Evolutionary conservation across 2,329 filamentous ascomycete species (phyloP).

Genomic region (Penicillium occitanis): DNA sequence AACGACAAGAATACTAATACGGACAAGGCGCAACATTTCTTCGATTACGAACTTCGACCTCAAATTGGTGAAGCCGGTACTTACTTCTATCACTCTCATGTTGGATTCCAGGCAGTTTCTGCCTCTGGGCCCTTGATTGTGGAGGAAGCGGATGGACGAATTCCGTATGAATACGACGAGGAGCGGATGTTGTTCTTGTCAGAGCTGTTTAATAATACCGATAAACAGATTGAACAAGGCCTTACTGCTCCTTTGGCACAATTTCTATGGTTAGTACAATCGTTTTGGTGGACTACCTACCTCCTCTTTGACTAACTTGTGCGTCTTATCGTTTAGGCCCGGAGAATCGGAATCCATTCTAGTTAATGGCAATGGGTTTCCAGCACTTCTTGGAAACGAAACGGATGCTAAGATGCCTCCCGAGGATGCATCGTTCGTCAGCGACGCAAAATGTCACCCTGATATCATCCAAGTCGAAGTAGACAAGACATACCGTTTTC

Average conservation of each 20-base stretch:
- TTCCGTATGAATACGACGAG: constrained; percentile 62
- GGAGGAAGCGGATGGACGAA: constrained; percentile 42
- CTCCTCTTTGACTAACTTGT: not conserved
- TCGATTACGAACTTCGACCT: constrained; percentile 65
- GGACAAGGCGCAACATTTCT: constrained; percentile 49
- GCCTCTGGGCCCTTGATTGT: constrained; percentile 60
- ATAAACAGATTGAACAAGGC: constrained; percentile 53
- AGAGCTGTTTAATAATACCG: constrained; percentile 59
- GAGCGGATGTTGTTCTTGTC: constrained; percentile 57
- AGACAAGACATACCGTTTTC: constrained; percentile 60
- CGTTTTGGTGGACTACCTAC: too few species aligned
- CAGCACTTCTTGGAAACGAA: constrained; percentile 32
- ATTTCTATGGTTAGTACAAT: constrained; percentile 8
- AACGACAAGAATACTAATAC: not conserved
- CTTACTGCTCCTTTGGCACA: constrained; percentile 35
- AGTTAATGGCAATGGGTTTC: constrained; percentile 57
- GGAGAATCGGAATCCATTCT: constrained; percentile 60
- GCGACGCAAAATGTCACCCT: constrained; percentile 40
- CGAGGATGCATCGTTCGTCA: not conserved
- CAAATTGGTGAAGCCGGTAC: constrained; percentile 57
- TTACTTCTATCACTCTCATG: constrained; percentile 69
- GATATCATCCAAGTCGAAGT: constrained; percentile 60
- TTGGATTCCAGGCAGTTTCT: constrained; percentile 62
- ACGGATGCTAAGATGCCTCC: constrained; percentile 17
- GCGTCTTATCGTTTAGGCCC: constrained; percentile 44